Base-by-base conservation (phyloP, 108 stramenopile species). In the Craspedostauros australis region DNA sequence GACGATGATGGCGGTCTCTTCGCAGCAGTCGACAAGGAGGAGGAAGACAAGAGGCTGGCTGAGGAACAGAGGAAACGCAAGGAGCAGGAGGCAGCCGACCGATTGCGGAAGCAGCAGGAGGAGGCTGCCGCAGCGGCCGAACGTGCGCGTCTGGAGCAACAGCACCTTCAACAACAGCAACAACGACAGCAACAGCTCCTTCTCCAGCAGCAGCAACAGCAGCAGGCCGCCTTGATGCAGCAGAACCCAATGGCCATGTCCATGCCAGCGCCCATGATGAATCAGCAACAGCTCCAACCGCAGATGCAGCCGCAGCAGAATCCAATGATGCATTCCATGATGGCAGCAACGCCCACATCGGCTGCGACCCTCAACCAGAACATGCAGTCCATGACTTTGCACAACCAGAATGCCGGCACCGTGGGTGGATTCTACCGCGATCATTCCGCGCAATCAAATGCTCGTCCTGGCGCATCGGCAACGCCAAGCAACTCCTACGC, bases 21-120 rank as follows among this genome's bases (percentile, higher is more conserved):
- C 58, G 82, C 77, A 55, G 73, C 66, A 16, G 62, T 80, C 29
- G 78, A 77, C 26, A 49, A 63, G 31, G 60, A 75, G 52, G 60
- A 76, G 34, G 43, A 50, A 38, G 39, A 52, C 43, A 57, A 33
- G 56, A 42, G 23, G 62, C 46, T 18, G 45, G 34, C 46, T 4
- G 15, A 58, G 30, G 18, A 52, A 28, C 28, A 47, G 39, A 30
- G 40, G 22, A 26, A 12, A 39, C 47, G 29, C 11, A 33, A 3
- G 1, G 44, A 20, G 5, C 37, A 46, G 19, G 34, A 34, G 18
- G 39, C 56, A 57, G 2, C 39, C 46, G 22, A 30, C 50, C 43
- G 42, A 47, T 65, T 57, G 46, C 65, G 60, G 38, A 64, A 66
- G 28, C 57, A 62, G 39, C 51, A 76, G 37, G 43, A 60, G 72